Percentiles rank a stretch among this genome's conserved stretches.
Evolutionary conservation across 148 eudicot species (phyloP).

Genomic region (Salicornia ramosissima): DNA sequence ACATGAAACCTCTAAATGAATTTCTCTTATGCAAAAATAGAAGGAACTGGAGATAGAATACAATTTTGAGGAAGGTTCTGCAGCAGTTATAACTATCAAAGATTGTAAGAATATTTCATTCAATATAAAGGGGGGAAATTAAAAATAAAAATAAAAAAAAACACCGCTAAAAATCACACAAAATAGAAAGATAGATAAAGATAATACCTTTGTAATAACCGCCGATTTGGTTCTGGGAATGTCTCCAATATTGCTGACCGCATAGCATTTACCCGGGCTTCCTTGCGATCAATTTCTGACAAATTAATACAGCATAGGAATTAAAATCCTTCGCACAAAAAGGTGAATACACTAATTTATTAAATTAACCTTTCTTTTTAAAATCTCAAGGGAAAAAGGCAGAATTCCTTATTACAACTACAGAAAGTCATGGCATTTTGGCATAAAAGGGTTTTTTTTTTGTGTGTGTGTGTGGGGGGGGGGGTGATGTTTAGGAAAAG

Average conservation of each 20-base stretch:
- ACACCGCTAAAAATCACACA: background rate
- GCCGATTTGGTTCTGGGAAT: slow-evolving; percentile 95
- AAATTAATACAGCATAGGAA: slow-evolving; percentile 10
- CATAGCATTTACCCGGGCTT: slow-evolving; percentile 77
- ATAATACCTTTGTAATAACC: slow-evolving; percentile 82
- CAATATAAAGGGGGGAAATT: no score
- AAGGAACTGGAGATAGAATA: background rate
- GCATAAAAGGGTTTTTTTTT: background rate
- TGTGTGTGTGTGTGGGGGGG: no score
- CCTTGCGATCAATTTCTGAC: slow-evolving; percentile 75
- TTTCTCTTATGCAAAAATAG: background rate
- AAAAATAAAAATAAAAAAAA: background rate
- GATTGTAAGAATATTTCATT: no score
- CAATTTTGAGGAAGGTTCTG: background rate
- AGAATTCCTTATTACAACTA: no score
- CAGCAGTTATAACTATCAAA: background rate
- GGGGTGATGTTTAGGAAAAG: no score
- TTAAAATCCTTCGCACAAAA: background rate
- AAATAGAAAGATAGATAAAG: slow-evolving; percentile 8
- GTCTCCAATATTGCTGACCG: slow-evolving; percentile 83
- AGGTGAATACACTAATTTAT: background rate
- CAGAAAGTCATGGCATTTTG: background rate
- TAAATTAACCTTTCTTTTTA: background rate
- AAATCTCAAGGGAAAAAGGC: no score
- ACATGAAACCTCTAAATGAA: background rate